Evolutionary conservation across 2,329 filamentous ascomycete genomes (phyloP), one percentile per base, ranked within the genome.

Genomic region (Penicillium sp.): DNA sequence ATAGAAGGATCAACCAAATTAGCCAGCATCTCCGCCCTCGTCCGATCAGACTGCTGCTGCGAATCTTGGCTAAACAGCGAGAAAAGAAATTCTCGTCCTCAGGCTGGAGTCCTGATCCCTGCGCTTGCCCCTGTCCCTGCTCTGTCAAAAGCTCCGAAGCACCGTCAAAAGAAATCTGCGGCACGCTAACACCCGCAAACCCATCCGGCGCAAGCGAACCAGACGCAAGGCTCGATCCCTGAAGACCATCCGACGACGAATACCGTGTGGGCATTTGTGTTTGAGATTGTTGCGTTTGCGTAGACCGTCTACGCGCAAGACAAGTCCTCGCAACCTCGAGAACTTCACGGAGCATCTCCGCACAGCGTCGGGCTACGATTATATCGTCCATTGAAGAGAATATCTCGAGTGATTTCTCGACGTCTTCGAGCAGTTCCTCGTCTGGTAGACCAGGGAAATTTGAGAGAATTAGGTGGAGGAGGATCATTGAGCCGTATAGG

Each of bases 401-500:
- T 3, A 72, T 70, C 26, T 72, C 65, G 14, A 72, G 62, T 25
- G 62, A 67, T 51, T 72, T 71, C 39, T 71, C 67, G 2, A 72
- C 68, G 29, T 69, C 67, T 2, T 53, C 33, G 8, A 72, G 46
- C n/a, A 70, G 61, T 11, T 67, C 64, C 6, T 65, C 57, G 25
- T 61, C 59, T 35, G 58, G 55, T 11, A 65, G 58, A 2, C 50
- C 50, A 14, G 60, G 62, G 29, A 63, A 58, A 25, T 62, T 57
- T 4, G 62, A 63, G 37, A 72, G 60, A 9, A 72, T 50, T n/a
- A 68, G 56, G 45, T 72, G 64, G 8, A 73, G 66, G 23, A 72
- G 59, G 27, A 73, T 72, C 68, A 72, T 72, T 53, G 63, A 65
- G 6, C 68, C 69, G 53, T 72, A 71, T n/a, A 72, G 58, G 8